Percentiles rank a stretch among this genome's conserved stretches.
phyloP scores from a whole-genome alignment of 2,329 filamentous ascomycete genomes.

The Nemania diffusa region DNA sequence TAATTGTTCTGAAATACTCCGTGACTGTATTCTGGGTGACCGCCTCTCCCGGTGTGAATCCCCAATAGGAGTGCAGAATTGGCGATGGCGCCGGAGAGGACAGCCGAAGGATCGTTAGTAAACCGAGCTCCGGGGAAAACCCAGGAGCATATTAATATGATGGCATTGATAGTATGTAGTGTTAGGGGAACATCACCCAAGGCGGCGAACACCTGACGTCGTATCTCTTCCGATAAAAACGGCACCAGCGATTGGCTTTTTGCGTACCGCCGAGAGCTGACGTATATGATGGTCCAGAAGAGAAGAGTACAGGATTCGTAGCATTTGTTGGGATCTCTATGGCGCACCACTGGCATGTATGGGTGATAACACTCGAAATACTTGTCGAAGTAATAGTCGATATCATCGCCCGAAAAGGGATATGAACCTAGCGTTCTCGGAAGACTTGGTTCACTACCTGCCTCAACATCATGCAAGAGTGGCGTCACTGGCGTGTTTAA shows the following conservation, averaged over 20 bases:
- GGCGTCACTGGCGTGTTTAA: constrained; percentile 47
- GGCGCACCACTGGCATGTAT: constrained; percentile 62
- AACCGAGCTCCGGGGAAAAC: constrained; percentile 63
- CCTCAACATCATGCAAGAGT: constrained; percentile 29
- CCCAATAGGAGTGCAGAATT: constrained; percentile 62
- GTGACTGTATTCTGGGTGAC: constrained; percentile 59
- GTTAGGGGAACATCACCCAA: constrained; percentile 57
- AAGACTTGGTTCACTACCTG: constrained; percentile 44
- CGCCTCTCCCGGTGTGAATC: constrained; percentile 63
- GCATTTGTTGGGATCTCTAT: constrained; percentile 61
- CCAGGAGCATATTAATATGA: constrained; percentile 64
- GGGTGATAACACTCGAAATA: constrained; percentile 65
- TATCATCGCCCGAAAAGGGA: constrained; percentile 62
- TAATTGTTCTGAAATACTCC: constrained; percentile 56
- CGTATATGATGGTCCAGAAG: constrained; percentile 66
- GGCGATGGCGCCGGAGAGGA: constrained; percentile 59
- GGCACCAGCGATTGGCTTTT: constrained; percentile 55
- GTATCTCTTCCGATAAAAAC: constrained; percentile 60
- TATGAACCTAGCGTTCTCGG: constrained; percentile 59
- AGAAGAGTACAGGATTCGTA: constrained; percentile 60
- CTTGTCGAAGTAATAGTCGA: constrained; percentile 67
- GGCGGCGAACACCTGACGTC: constrained; percentile 58
- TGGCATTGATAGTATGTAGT: constrained; percentile 61
- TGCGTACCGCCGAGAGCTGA: constrained; percentile 61
- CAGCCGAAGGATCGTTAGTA: constrained; percentile 60